Base-by-base conservation (phyloP, 176 grass and related monocot species). In the Paspalum vaginatum region DNA sequence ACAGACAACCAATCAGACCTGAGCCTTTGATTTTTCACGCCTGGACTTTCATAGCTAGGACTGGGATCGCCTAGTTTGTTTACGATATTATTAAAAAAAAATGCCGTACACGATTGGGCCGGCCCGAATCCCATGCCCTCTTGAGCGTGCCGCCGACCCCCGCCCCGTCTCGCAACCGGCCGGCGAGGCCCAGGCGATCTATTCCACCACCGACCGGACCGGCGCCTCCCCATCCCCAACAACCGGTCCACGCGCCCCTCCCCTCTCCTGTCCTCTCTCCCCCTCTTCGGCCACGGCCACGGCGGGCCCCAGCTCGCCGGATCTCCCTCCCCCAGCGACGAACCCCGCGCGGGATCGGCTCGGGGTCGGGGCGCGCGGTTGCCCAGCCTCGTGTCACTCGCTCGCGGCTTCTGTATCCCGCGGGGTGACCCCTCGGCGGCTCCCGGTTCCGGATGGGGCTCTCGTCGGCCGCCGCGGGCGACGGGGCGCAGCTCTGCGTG, bases 401-500 rank as follows among this genome's bases (percentile, higher is more conserved):
- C 57, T 26, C 21, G 59, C 69, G 22, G 49, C 17, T 47, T 37
- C 47, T n/a, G 25, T 64, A 18, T 24, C 39, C 56, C 40, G 60
- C 54, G 44, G 78, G 85, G 63, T 21, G 78, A 51, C 16, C 60
- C 70, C 20, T 53, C 43, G 45, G 46, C 26, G 61, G 46, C 11
- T 16, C 32, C 13, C 45, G 45, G 8, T 44, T 43, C 68, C 37
- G 58, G 59, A 97, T 91, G 91, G 94, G 94, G 64, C 47, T 85
- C 47, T 83, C 91, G 42, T 87, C 94, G 65, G 73, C 84, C 32
- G 42, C 83, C 5, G 64, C 27, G n/a, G 88, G 44, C 38, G 92
- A 93, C 18, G 92, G 88, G 61, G 73, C 88, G 77, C 92, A 95
- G 82, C 81, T 99, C 27, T 99, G 92, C 46, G 78, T 99, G 55